These are phyloP conservation scores for Fusarium graminum DNA, from an alignment of 2,329 filamentous ascomycete species.

Conservation along the genomic window DNA sequence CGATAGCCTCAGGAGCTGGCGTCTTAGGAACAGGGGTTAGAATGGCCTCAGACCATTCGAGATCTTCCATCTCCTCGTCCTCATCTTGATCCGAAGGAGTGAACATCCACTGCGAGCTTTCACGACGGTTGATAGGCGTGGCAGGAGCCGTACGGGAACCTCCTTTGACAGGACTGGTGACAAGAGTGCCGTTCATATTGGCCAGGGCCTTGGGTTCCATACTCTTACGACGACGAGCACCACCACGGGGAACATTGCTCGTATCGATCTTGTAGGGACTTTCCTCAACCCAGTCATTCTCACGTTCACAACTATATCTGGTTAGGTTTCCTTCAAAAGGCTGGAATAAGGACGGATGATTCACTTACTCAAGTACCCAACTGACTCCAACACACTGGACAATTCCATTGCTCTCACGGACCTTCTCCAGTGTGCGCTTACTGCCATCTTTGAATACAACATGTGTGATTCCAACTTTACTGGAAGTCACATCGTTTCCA, in stretches of 20 bases:
- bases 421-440: conserved; percentile 83
- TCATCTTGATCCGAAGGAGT: conserved; percentile 63
- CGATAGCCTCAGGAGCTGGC: conserved; percentile 67
- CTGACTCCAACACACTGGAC: conserved; percentile 89
- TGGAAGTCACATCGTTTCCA: conserved; percentile 54
- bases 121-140: conserved; percentile 65
- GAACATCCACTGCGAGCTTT: conserved; percentile 68
- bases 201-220: conserved; percentile 81
- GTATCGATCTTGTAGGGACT: conserved; percentile 76
- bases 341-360: background rate
- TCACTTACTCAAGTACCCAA: conserved; percentile 87
- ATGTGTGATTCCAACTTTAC: conserved; percentile 83
- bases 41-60: conserved; percentile 59
- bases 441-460: conserved; percentile 92
- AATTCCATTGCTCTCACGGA: conserved; percentile 76
- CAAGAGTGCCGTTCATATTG: conserved; percentile 75
- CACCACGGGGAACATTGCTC: conserved; percentile 75
- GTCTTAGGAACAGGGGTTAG: conserved; percentile 71
- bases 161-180: conserved; percentile 58
- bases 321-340: conserved; percentile 47
- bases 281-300: conserved; percentile 83
- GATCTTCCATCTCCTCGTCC: conserved; percentile 56
- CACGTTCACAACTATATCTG: conserved; percentile 74
- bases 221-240: conserved; percentile 79
- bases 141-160: conserved; percentile 57